These are phyloP conservation scores for Piper longum DNA, from an alignment of 164 flowering plant genomes.

Conservation along the genomic window DNA sequence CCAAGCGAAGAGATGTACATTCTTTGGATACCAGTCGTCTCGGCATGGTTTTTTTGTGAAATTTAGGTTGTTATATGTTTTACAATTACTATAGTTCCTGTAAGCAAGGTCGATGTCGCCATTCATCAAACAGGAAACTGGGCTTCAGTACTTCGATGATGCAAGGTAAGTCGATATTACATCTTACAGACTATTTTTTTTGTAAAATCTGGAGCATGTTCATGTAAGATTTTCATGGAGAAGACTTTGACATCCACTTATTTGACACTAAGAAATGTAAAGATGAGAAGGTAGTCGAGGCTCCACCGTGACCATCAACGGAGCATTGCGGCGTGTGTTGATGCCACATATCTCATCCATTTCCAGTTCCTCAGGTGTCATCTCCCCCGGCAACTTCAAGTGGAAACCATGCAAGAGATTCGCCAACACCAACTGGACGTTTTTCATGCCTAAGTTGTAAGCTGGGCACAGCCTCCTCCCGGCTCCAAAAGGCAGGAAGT, in stretches of 20 bases:
- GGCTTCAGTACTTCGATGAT: too few species aligned
- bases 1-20: too few species aligned
- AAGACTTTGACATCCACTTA: not conserved
- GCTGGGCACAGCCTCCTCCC: conserved; percentile 14
- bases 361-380: conserved; percentile 7
- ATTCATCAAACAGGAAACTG: too few species aligned
- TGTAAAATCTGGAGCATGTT: too few species aligned
- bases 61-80: too few species aligned
- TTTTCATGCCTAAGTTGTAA: conserved; percentile 5
- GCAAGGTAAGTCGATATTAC: too few species aligned
- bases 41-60: too few species aligned
- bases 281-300: not conserved
- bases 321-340: not conserved
- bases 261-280: not conserved
- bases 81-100: too few species aligned
- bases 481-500: conserved; percentile 13
- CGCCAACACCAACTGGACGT: conserved; percentile 7
- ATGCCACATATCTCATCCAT: not conserved
- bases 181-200: too few species aligned
- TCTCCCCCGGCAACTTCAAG: conserved; percentile 10
- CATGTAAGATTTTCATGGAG: too few species aligned
- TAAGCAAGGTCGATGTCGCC: too few species aligned
- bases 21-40: too few species aligned
- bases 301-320: not conserved
- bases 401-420: conserved; percentile 14